Evolutionary conservation across 805 yeast species (phyloP), one percentile per base, ranked within the genome.

Genomic region (Cyberlindnera xishuangbannaensis): DNA sequence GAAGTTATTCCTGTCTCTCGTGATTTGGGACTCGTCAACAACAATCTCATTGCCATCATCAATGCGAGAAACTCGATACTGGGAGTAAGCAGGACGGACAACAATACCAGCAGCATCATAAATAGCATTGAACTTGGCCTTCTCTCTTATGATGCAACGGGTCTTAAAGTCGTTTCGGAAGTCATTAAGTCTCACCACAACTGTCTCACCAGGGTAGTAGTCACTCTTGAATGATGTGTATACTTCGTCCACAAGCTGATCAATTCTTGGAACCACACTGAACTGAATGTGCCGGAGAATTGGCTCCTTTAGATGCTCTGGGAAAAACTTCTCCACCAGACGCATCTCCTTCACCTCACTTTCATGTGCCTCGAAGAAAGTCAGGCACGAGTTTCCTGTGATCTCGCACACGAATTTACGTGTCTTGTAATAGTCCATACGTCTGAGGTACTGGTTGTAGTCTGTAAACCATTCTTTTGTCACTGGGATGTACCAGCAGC

Each of bases 371-470:
- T 92, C 94, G 55, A 88, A 88, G 55, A 73, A 92, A 1, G 96
- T 85, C 37, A 90, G 68, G 49, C 94, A 82, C 13, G 96, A 81
- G 50, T 86, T 84, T 11, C 98, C 98, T 1, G 97, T 85, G 30
- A 90, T 82, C 59, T 92, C 98, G 62, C 97, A 92, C 10, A 87
- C 92, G 60, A 92, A 92, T 55, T 85, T 83, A 45, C 76, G 77
- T 31, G 73, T 67, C 39, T 70, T 70, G 56, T 83, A 83, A 58
- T 80, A 83, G 55, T 83, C 86, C 65, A 83, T 60, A 35, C 90
- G 62, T 15, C 61, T 61, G 30, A 92, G 62, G 50, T 85, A 90
- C 8, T 78, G 86, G 34, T 81, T 84, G 56, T 92, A 90, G 6
- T 66, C 64, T 11, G 64, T 46, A 56, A 87, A 92, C 86, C 94